phyloP scores from a whole-genome alignment of 1,284 basidiomycete genomes.

The Austropuccinia psidii region DNA sequence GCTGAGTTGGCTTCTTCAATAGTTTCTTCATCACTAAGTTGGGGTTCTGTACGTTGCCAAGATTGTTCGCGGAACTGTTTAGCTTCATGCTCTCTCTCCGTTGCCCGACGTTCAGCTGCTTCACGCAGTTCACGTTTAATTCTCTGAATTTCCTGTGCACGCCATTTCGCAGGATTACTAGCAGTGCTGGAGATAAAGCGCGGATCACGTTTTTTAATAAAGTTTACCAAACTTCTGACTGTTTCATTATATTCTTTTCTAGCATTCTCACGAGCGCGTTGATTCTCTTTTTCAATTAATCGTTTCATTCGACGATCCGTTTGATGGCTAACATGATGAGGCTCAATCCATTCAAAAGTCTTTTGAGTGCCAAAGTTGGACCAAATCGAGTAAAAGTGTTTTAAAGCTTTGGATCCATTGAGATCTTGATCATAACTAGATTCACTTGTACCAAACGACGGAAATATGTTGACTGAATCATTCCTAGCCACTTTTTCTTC shows the following conservation, averaged over 20 bases:
- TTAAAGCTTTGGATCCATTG: constrained; percentile 38
- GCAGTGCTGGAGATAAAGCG: constrained; percentile 54
- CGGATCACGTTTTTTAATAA: constrained; percentile 87
- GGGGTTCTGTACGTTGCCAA: constrained; percentile 42
- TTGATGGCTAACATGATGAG: constrained; percentile 74
- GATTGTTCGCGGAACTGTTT: constrained; percentile 43
- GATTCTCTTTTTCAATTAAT: constrained; percentile 96
- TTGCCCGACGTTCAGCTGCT: constrained; percentile 41
- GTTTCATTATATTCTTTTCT: constrained; percentile 89
- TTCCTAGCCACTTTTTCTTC: constrained; percentile 64
- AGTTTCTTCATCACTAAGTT: constrained; percentile 50
- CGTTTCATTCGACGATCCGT: constrained; percentile 76
- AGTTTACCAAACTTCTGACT: constrained; percentile 72
- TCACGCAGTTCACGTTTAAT: constrained; percentile 38
- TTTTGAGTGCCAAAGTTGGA: constrained; percentile 78
- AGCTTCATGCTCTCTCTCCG: constrained; percentile 43
- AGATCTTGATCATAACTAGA: constrained; percentile 58
- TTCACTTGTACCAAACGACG: constrained; percentile 71
- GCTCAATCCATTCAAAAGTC: constrained; percentile 80
- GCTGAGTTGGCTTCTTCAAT: constrained; percentile 66
- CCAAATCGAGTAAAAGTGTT: constrained; percentile 76
- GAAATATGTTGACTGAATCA: constrained; percentile 54
- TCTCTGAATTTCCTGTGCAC: constrained; percentile 22
- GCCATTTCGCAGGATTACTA: constrained; percentile 42
- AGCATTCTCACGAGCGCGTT: constrained; percentile 76